Percentiles rank a stretch among this genome's conserved stretches.
Evolutionary conservation across 2,329 filamentous ascomycete species (phyloP).

Genomic region (Aspergillus sp.): DNA sequence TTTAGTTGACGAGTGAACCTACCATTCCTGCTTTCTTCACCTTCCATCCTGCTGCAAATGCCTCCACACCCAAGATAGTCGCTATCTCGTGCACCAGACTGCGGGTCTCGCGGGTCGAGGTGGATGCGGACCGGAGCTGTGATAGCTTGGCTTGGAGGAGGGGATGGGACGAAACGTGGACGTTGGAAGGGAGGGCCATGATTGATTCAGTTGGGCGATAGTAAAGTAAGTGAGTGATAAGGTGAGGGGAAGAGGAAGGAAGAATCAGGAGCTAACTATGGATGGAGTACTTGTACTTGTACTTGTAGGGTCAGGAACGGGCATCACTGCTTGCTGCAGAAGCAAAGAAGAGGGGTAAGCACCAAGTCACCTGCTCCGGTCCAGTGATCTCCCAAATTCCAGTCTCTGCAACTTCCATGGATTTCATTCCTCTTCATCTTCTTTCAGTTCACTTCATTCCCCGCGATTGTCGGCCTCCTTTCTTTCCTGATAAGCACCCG

Average conservation of each 20-base stretch:
- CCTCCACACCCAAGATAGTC: conserved; percentile 79
- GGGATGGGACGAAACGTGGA: conserved; percentile 81
- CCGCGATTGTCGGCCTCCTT: not conserved
- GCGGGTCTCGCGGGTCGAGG: conserved; percentile 75
- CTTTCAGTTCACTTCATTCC: not conserved
- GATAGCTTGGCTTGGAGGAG: conserved; percentile 86
- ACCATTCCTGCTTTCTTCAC: conserved; percentile 65
- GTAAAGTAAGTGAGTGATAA: not conserved
- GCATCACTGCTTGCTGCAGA: conserved; percentile 2
- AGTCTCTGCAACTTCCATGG: not conserved
- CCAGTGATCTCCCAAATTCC: not conserved
- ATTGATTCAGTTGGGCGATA: conserved; percentile 1
- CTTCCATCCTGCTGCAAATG: conserved; percentile 66
- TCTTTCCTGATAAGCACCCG: conserved; percentile 1
- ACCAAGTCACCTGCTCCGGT: conserved; percentile 16
- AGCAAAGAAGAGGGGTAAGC: conserved; percentile 4
- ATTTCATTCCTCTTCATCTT: too few species aligned
- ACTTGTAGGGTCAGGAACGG: not conserved
- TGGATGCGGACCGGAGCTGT: conserved; percentile 74
- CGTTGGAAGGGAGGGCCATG: conserved; percentile 53
- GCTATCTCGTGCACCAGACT: conserved; percentile 82
- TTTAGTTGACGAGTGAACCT: conserved; percentile 29
- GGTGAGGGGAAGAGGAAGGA: conserved; percentile 4
- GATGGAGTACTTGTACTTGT: not conserved
- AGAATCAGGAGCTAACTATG: conserved; percentile 12